Base-by-base conservation (phyloP, 2,329 filamentous ascomycete species). In the Ophiobolus disseminans region DNA sequence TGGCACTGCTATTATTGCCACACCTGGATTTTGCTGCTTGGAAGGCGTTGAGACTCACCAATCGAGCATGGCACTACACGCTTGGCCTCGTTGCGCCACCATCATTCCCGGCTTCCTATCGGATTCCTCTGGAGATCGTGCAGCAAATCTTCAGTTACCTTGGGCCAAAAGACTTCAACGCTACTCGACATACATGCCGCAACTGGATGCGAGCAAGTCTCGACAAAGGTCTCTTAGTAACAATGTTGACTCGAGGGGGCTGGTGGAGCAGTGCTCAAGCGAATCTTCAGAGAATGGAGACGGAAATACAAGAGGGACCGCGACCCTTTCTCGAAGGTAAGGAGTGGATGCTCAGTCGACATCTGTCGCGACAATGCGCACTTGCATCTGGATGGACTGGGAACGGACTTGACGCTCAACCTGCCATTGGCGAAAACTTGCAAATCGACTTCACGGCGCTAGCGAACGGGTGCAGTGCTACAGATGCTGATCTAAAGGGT, bases 161-260 rank as follows among this genome's bases (percentile, higher is more conserved):
- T 3, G 57, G 66, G 11, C 80, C 80, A 0, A 66, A 69, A 19
- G 77, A 81, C 57, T 88, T 86, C 64, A 81, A 88, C 58, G 76
- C 82, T 44, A 83, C 84, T 13, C 78, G 85, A 14, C 80, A 82
- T 53, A 80, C 80, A 14, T 88, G 84, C 60, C 78, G 80, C 36
- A 68, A 71, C 26, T 88, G 83, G 86, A 83, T 86, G 73, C 68
- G 78, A 28, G 78, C 78, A 17, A 82, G 83, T 40, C 65, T 87
- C n/a, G 73, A 85, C 40, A 68, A 70, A 32, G 69, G 60, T 2
- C 57, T 88, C 2, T 70, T 87, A 9, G 67, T 72, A 20, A 60
- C 59, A 2, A 85, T 86, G 81, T 62, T 87, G 35, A 77, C 75
- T 56, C 73, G 79, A 48, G 81, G 80, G 28, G 83, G 83, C 3